Evolutionary conservation across 2,329 filamentous ascomycete species (phyloP).

Genomic region (Penicillium nordicum): DNA sequence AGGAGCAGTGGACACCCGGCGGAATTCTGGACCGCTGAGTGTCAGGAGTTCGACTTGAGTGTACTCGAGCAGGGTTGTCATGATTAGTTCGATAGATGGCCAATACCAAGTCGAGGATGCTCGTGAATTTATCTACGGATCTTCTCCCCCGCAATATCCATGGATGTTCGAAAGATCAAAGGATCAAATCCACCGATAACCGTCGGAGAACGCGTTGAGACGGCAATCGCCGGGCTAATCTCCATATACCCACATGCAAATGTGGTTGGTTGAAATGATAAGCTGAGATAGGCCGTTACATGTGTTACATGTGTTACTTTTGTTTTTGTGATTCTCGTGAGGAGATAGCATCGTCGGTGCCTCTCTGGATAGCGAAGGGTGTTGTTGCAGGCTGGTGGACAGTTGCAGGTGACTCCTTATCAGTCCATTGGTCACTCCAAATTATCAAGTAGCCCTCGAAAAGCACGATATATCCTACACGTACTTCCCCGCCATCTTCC

Average conservation of each 20-base stretch:
- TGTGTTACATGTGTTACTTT: not conserved
- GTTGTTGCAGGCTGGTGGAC: not conserved
- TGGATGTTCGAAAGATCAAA: not conserved
- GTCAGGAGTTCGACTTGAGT: conserved; percentile 47
- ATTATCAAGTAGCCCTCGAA: not conserved
- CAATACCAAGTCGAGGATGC: not conserved
- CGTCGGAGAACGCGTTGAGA: not conserved
- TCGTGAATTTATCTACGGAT: not conserved
- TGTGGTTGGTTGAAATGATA: not conserved
- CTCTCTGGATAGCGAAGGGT: not conserved
- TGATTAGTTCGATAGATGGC: not conserved
- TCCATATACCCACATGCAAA: not conserved
- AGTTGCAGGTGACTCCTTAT: not conserved
- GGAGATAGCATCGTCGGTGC: not conserved
- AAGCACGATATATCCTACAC: not conserved
- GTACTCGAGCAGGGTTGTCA: conserved; percentile 15
- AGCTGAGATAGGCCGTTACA: not conserved
- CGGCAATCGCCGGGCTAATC: not conserved
- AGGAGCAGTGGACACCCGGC: conserved; percentile 42
- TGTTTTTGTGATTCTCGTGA: not conserved
- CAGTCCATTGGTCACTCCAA: not conserved
- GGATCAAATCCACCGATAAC: not conserved
- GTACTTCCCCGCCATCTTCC: not conserved
- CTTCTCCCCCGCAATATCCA: not conserved
- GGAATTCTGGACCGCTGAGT: conserved; percentile 45